Conservation (phyloP, 306 rosid genomes). For the Citrullus mucosospermus region DNA sequence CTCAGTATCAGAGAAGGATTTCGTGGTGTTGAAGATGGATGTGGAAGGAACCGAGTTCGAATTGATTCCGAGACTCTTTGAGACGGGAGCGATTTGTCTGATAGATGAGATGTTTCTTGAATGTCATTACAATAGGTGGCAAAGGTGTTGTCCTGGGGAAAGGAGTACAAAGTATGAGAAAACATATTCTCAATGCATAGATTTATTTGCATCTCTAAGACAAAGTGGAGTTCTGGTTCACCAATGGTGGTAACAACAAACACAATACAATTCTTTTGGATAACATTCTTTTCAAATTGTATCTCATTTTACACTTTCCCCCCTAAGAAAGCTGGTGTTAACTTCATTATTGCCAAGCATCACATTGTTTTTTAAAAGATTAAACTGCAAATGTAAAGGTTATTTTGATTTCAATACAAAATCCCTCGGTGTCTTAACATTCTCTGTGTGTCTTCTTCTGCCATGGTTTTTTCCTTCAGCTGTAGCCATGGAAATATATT, state of each 20-base stretch:
- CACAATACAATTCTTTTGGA: background rate
- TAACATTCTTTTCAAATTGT: slow-evolving; percentile 1
- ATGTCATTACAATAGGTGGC: slow-evolving; percentile 97
- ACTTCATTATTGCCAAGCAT: background rate
- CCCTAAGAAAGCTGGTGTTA: background rate
- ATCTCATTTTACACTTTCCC: slow-evolving; percentile 8
- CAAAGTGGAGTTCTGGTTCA: slow-evolving; percentile 93
- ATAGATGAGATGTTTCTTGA: slow-evolving; percentile 89
- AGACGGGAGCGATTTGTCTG: slow-evolving; percentile 87
- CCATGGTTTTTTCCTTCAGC: background rate
- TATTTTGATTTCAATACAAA: background rate
- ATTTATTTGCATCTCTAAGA: slow-evolving; percentile 60
- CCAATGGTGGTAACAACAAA: slow-evolving; percentile 68
- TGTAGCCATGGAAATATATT: background rate
- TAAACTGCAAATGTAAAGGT: background rate
- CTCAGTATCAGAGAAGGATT: slow-evolving; percentile 57
- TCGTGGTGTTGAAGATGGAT: slow-evolving; percentile 98
- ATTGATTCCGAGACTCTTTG: slow-evolving; percentile 65
- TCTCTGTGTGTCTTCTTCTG: background rate
- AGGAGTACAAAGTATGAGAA: slow-evolving; percentile 80
- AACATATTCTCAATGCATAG: slow-evolving; percentile 74
- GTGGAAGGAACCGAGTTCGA: slow-evolving; percentile 94
- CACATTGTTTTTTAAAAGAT: background rate
- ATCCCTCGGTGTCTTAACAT: background rate
- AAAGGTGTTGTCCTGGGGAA: slow-evolving; percentile 88